Percentiles rank a stretch among this genome's conserved stretches.
Evolutionary conservation across 2,329 filamentous ascomycete species (phyloP).

Genomic region (Emydomyces testavorans): DNA sequence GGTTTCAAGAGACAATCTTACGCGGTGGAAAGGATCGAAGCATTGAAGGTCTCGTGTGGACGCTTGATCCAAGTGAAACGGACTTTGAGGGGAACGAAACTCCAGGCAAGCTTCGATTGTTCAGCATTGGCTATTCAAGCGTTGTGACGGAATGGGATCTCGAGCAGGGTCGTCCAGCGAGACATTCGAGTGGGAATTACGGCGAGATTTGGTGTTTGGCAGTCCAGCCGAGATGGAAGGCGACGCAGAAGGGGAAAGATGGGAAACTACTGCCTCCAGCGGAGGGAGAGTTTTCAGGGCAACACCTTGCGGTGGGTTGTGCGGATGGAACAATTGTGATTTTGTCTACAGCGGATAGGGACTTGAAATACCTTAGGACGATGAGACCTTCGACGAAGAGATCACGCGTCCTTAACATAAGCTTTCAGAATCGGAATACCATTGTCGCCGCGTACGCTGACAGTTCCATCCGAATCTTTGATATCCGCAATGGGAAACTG

Average conservation of each 20-base stretch:
- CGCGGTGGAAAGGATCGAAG: constrained; percentile 72
- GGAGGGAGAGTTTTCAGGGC: constrained; percentile 34
- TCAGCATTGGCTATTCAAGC: constrained; percentile 90
- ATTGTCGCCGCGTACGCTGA: constrained; percentile 92
- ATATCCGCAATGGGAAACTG: constrained; percentile 64
- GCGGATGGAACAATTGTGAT: constrained; percentile 82
- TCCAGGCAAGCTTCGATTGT: constrained; percentile 67
- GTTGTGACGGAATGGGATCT: constrained; percentile 94
- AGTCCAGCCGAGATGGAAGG: constrained; percentile 57
- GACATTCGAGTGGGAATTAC: constrained; percentile 81
- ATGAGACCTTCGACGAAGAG: constrained; percentile 71
- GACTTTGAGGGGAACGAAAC: constrained; percentile 48
- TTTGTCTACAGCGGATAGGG: constrained; percentile 73
- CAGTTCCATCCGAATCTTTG: constrained; percentile 83
- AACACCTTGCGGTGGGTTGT: constrained; percentile 74
- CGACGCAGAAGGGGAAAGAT: constrained; percentile 28
- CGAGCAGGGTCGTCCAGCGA: constrained; percentile 60
- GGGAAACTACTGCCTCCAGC: constrained; percentile 26
- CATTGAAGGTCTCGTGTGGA: constrained; percentile 86
- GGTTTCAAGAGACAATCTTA: constrained; percentile 83
- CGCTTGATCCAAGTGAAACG: constrained; percentile 63
- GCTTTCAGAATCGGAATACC: constrained; percentile 72
- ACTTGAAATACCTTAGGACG: constrained; percentile 67
- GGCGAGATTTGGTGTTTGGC: constrained; percentile 96
- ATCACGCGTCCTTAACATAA: constrained; percentile 78